A percentile compares a stretch with the other conserved stretches of the same genome.
phyloP scores from a whole-genome alignment of 2,329 filamentous ascomycete species.

The Botrytis medusae region DNA sequence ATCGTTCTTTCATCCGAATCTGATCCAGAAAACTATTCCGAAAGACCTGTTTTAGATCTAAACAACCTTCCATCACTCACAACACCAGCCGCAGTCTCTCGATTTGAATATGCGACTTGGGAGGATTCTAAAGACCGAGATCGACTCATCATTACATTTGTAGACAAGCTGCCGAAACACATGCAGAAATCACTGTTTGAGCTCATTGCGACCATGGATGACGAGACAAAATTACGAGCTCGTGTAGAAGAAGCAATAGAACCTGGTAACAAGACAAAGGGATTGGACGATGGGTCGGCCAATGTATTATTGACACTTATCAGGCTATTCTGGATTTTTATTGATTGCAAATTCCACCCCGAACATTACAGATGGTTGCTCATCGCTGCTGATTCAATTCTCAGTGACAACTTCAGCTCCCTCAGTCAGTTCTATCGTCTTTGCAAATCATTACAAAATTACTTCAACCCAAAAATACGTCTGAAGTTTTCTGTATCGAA shows the following conservation, averaged over 20 bases:
- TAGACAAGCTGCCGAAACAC: neutral
- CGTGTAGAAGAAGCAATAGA: conserved; percentile 13
- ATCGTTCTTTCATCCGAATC: conserved; percentile 24
- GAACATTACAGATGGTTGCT: neutral
- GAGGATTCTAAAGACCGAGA: conserved; percentile 34
- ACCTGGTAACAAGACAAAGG: conserved; percentile 16
- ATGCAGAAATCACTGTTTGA: conserved; percentile 19
- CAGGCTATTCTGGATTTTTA: conserved; percentile 37
- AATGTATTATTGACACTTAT: conserved; percentile 28
- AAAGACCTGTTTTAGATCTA: conserved; percentile 14
- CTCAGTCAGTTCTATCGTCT: conserved; percentile 1
- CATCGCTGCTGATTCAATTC: neutral
- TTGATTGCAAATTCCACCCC: conserved; percentile 34
- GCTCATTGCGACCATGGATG: conserved; percentile 17
- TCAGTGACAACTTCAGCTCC: neutral
- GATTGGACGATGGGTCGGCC: conserved; percentile 25
- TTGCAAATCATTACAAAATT: conserved; percentile 6
- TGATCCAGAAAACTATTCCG: conserved; percentile 23
- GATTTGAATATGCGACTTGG: conserved; percentile 29
- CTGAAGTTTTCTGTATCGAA: neutral
- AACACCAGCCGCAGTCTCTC: conserved; percentile 32
- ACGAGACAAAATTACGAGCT: conserved; percentile 17
- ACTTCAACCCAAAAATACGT: conserved; percentile 16
- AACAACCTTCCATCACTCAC: conserved; percentile 29
- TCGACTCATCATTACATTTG: conserved; percentile 46